Percentiles rank a stretch among this genome's conserved stretches.
These are phyloP conservation scores for Leccinum cinnamomeum DNA, from an alignment of 1,284 basidiomycete species.

Conservation along the genomic window DNA sequence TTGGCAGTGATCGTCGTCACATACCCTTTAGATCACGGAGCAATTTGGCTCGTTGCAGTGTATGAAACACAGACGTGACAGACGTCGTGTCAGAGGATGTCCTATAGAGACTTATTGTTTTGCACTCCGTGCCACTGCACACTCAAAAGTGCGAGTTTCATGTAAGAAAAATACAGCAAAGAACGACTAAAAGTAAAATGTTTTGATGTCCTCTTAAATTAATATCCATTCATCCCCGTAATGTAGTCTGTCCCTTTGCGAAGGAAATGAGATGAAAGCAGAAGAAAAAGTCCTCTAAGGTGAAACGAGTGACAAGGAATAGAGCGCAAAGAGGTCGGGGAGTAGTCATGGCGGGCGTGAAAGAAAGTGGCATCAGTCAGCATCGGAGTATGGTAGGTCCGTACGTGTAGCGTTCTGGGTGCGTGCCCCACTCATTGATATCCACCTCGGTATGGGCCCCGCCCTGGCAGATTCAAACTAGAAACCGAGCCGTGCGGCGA, in stretches of 20 bases:
- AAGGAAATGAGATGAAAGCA: background rate
- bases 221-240: slow-evolving; percentile 9
- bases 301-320: slow-evolving; percentile 9
- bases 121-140: background rate
- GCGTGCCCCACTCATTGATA: slow-evolving; percentile 7
- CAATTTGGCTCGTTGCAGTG: background rate
- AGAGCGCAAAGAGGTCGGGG: background rate
- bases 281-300: slow-evolving; percentile 7
- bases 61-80: background rate
- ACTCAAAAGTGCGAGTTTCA: background rate
- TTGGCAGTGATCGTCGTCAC: background rate
- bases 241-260: slow-evolving; percentile 6
- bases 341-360: slow-evolving; percentile 19
- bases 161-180: slow-evolving; percentile 18
- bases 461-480: slow-evolving; percentile 28
- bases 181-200: slow-evolving; percentile 16
- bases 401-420: background rate
- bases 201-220: background rate
- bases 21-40: background rate
- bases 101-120: background rate
- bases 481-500: slow-evolving; percentile 18
- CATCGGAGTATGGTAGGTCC: background rate
- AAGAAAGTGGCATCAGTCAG: background rate
- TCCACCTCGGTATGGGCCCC: slow-evolving; percentile 41
- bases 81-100: background rate